A percentile compares a stretch with the other conserved stretches of the same genome.
phyloP scores from a whole-genome alignment of 2,329 filamentous ascomycete species.

The Trichoderma simmonsii region DNA sequence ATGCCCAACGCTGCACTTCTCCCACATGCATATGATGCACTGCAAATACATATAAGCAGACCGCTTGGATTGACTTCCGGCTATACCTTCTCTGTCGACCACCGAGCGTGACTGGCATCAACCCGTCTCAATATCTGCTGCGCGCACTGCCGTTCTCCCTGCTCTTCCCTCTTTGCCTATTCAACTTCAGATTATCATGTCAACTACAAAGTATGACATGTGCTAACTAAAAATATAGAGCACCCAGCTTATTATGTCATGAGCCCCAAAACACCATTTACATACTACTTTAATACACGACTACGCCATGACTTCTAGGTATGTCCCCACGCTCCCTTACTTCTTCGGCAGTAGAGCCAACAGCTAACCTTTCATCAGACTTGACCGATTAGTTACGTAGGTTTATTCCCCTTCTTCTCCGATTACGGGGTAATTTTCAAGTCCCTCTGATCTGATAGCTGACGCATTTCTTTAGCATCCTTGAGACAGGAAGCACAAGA shows the following conservation, averaged over 20 bases:
- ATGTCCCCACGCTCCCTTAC: conserved; percentile 22
- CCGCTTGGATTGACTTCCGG: background rate
- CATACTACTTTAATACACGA: conserved; percentile 25
- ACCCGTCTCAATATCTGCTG: background rate
- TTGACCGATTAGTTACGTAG: conserved; percentile 85
- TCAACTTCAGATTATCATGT: background rate
- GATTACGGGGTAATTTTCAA: too few species aligned
- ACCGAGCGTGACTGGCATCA: background rate
- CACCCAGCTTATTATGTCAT: conserved; percentile 27
- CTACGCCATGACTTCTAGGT: conserved; percentile 58
- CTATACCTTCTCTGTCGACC: background rate
- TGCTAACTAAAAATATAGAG: background rate
- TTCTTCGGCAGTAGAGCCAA: background rate
- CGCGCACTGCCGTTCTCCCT: background rate
- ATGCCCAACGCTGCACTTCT: background rate
- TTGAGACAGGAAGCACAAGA: conserved; percentile 95
- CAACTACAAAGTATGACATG: background rate
- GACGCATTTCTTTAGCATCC: conserved; percentile 57
- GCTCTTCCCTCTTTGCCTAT: background rate
- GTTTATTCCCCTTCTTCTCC: conserved; percentile 37
- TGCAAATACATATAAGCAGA: background rate
- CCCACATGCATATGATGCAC: background rate
- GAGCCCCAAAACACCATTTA: conserved; percentile 23
- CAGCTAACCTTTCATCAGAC: conserved; percentile 45
- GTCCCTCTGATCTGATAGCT: background rate